phyloP scores from a whole-genome alignment of 768 basidiomycete genomes.

The Tylopilus vinaceipallidus region DNA sequence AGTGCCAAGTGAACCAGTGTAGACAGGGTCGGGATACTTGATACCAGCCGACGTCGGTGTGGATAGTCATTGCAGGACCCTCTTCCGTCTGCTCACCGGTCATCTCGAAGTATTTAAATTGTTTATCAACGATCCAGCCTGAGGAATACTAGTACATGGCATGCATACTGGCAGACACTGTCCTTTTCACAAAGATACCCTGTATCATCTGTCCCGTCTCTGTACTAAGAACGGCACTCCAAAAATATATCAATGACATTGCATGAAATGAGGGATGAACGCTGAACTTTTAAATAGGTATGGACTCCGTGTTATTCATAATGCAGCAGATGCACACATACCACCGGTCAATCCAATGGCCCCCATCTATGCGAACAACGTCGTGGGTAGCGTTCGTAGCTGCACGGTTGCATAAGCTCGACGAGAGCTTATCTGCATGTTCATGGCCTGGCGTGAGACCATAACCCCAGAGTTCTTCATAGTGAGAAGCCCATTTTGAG shows the following conservation, averaged over 20 bases:
- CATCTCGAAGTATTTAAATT: no score
- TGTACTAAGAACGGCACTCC: no score
- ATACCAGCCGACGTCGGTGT: no score
- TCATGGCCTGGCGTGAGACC: neutral
- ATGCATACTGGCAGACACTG: no score
- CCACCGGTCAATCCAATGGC: neutral
- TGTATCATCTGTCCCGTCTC: no score
- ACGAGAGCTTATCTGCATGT: neutral
- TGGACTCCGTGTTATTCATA: neutral
- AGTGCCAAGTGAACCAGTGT: no score
- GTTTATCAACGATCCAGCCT: no score
- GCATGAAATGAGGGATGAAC: neutral
- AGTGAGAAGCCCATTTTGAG: neutral
- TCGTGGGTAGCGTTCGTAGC: neutral
- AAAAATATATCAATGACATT: neutral
- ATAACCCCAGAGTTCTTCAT: neutral
- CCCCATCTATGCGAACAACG: neutral
- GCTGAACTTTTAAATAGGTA: neutral
- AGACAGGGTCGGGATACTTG: no score
- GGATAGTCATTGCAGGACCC: no score
- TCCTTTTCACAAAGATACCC: no score
- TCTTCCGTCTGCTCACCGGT: no score
- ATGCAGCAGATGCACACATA: neutral
- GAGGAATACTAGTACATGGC: no score
- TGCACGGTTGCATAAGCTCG: neutral